Conservation (phyloP, 1,284 basidiomycete genomes). For the Schizophyllum amplum region DNA sequence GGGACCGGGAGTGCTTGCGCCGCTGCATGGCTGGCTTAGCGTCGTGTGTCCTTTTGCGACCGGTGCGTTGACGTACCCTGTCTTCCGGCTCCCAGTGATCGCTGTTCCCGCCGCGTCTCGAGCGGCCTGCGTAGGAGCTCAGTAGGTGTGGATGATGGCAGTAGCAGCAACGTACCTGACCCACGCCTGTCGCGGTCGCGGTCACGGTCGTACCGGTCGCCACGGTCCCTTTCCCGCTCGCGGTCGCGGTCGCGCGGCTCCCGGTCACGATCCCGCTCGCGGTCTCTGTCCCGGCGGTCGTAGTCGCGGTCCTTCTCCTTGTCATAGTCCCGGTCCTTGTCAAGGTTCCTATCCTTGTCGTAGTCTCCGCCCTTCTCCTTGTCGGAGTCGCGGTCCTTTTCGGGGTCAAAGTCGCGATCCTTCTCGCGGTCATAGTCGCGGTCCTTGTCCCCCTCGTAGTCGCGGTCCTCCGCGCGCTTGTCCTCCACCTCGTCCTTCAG, state of each 20-base stretch:
- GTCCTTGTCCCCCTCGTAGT: slow-evolving; percentile 30
- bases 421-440: slow-evolving; percentile 40
- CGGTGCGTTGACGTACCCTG: slow-evolving; percentile 35
- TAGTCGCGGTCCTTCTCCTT: slow-evolving; percentile 29
- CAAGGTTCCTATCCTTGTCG: slow-evolving; percentile 23
- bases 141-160: slow-evolving; percentile 1
- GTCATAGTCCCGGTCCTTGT: slow-evolving; percentile 30
- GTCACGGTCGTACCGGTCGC: slow-evolving; percentile 36
- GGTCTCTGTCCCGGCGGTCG: slow-evolving; percentile 22
- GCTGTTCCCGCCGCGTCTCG: slow-evolving; percentile 34
- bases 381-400: slow-evolving; percentile 21
- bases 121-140: slow-evolving; percentile 23
- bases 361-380: slow-evolving; percentile 37
- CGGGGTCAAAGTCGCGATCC: slow-evolving; percentile 24
- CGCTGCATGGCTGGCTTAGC: slow-evolving; percentile 23
- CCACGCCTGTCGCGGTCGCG: slow-evolving; percentile 44
- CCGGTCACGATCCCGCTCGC: slow-evolving; percentile 24
- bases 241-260: slow-evolving; percentile 31
- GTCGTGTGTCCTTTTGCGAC: background rate
- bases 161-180: slow-evolving; percentile 32
- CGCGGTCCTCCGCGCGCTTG: slow-evolving; percentile 34
- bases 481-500: slow-evolving; percentile 51
- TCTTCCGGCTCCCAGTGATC: slow-evolving; percentile 79
- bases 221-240: slow-evolving; percentile 32
- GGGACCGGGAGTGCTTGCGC: slow-evolving; percentile 44